Percentiles rank a stretch among this genome's conserved stretches.
Evolutionary conservation across 2,329 filamentous ascomycete genomes (phyloP).

Genomic region (Fusarium graminum): DNA sequence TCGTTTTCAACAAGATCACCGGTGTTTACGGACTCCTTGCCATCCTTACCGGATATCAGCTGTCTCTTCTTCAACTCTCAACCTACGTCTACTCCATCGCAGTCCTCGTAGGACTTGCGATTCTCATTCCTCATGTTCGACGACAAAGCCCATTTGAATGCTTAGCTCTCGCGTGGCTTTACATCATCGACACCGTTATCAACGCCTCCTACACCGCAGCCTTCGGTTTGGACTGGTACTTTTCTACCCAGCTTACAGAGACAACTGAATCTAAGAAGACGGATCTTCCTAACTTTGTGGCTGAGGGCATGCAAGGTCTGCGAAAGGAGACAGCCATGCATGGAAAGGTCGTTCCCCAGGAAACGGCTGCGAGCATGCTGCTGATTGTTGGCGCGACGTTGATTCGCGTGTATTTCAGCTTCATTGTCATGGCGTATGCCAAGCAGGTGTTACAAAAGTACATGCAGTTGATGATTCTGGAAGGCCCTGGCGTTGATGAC

Average conservation of each 20-base stretch:
- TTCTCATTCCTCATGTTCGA: slow-evolving; percentile 84
- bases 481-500: slow-evolving; percentile 60
- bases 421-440: slow-evolving; percentile 87
- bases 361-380: slow-evolving; percentile 79
- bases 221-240: slow-evolving; percentile 89
- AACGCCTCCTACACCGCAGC: slow-evolving; percentile 85
- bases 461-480: slow-evolving; percentile 62
- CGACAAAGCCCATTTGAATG: slow-evolving; percentile 82
- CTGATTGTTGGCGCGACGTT: slow-evolving; percentile 81
- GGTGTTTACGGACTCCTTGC: slow-evolving; percentile 92
- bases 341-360: slow-evolving; percentile 62
- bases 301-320: slow-evolving; percentile 53
- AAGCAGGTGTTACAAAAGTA: slow-evolving; percentile 80
- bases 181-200: slow-evolving; percentile 83
- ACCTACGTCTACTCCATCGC: slow-evolving; percentile 91
- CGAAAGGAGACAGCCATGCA: slow-evolving; percentile 53
- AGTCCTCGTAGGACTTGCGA: slow-evolving; percentile 74
- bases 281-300: slow-evolving; percentile 48
- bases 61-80: slow-evolving; percentile 85
- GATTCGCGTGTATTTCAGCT: slow-evolving; percentile 83
- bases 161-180: slow-evolving; percentile 85
- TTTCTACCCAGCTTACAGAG: slow-evolving; percentile 70
- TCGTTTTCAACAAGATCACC: slow-evolving; percentile 92
- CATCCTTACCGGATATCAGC: slow-evolving; percentile 85
- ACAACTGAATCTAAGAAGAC: slow-evolving; percentile 41